Conservation (phyloP, 2,329 filamentous ascomycete genomes). For the Chlorencoelia australis region DNA sequence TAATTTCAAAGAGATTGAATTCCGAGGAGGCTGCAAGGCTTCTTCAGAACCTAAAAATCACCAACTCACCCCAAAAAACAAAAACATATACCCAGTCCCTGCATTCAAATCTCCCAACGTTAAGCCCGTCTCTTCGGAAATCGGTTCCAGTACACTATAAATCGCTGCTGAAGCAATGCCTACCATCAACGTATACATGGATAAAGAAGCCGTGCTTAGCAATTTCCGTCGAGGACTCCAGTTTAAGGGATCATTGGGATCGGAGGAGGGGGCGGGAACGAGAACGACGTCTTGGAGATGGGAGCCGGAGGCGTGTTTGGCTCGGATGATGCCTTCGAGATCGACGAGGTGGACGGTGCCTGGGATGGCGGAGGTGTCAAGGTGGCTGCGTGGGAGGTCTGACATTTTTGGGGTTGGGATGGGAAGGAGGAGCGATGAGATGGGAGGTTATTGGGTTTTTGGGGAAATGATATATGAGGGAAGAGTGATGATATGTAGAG, state of each 20-base stretch:
- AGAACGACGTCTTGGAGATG: slow-evolving; percentile 24
- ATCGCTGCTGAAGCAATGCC: slow-evolving; percentile 39
- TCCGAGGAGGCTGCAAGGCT: too few relatives aligned
- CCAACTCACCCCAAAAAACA: slow-evolving; percentile 24
- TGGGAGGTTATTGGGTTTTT: too few relatives aligned
- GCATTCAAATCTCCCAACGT: slow-evolving; percentile 35
- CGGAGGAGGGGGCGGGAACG: slow-evolving; percentile 26
- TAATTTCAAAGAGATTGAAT: too few relatives aligned
- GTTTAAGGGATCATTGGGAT: slow-evolving; percentile 33
- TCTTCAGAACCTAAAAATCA: too few relatives aligned
- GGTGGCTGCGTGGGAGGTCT: too few relatives aligned
- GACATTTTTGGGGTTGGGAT: too few relatives aligned
- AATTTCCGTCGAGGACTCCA: slow-evolving; percentile 29
- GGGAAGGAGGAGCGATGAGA: too few relatives aligned
- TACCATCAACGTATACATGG: slow-evolving; percentile 37
- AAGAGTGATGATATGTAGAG: too few relatives aligned
- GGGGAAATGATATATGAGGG: too few relatives aligned
- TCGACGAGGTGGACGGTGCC: slow-evolving; percentile 27
- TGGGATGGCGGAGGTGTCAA: slow-evolving; percentile 15
- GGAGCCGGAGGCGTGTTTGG: slow-evolving; percentile 18
- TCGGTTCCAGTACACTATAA: slow-evolving; percentile 40
- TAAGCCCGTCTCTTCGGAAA: slow-evolving; percentile 37
- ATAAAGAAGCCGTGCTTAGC: slow-evolving; percentile 20
- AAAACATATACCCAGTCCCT: slow-evolving; percentile 42
- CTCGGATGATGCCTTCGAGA: slow-evolving; percentile 18